Evolutionary conservation across 208 protist species (phyloP).

Genomic region (Leishmania martiniquensis): DNA sequence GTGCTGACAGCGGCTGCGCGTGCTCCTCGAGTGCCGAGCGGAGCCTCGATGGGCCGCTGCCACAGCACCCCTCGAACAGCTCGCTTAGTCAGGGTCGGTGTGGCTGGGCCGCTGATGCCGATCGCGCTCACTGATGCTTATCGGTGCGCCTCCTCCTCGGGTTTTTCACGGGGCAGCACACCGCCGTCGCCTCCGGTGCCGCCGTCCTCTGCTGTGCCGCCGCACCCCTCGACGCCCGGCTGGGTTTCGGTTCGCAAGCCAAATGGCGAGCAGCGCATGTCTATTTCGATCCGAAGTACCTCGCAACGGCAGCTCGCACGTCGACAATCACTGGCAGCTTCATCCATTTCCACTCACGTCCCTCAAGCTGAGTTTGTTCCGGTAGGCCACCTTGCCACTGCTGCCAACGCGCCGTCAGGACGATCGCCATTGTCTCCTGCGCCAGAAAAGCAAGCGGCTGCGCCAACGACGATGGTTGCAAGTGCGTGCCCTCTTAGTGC

Average conservation of each 20-base stretch:
- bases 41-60: neutral
- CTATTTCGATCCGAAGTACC: conserved; percentile 65
- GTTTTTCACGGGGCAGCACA: neutral
- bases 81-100: neutral
- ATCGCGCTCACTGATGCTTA: neutral
- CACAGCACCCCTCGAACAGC: neutral
- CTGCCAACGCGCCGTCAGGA: neutral
- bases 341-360: neutral
- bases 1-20: neutral
- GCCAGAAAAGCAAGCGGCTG: neutral
- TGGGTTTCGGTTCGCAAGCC: conserved; percentile 29
- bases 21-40: neutral
- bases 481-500: neutral
- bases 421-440: neutral
- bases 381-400: neutral
- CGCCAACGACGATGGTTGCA: neutral
- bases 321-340: neutral
- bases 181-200: neutral
- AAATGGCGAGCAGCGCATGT: conserved; percentile 50
- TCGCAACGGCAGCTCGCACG: conserved; percentile 30
- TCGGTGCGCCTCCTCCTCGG: conserved; percentile 2
- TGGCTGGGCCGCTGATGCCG: neutral
- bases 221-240: neutral
- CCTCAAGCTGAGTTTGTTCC: neutral
- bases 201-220: neutral